Evolutionary conservation across 2,329 filamentous ascomycete genomes (phyloP), one percentile per base, ranked within the genome.

Genomic region (Trichoderma afroharzianum): DNA sequence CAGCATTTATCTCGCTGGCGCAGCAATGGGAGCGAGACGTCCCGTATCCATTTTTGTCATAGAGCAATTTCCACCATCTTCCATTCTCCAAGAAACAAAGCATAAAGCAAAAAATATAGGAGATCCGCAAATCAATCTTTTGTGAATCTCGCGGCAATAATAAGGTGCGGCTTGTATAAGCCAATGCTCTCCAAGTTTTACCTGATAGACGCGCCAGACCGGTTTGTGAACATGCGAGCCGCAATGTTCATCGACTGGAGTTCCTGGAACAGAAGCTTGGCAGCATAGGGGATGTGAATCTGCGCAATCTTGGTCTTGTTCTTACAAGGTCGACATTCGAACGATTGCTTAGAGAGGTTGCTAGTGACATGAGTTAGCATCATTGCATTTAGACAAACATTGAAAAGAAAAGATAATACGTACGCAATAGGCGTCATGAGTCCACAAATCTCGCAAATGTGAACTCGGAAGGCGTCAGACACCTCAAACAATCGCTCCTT

Each of bases 241-340:
- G 96, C 95, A 81, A 99, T 98, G 82, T 98, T 98, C 96, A 99
- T 99, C 63, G 94, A 92, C 80, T 95, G 93, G 76, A 99, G 85
- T 85, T 99, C 96, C 85, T 99, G 96, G 91, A 99, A 99, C 64
- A 99, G 89, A 63, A 99, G 87, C 85, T 99, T 99, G 73, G 96
- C 96, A 3, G 96, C 96, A 80, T 99, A 99, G 0, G 96, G 96
- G 75, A 99, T 97, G 81, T 98, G 94, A 71, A 99, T 92, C 82
- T 99, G 96, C 6, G 95, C 96, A 81, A 99, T 98, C 85, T 93
- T 94, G 74, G 95, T 98, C 88, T 98, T 98, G 87, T 99, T 99
- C 86, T 97, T 96, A 88, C 96, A 99, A 39, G 96, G 94, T 70
- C 96, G 90, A 83, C 96, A 99, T 82, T 98, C 95, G 80, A 98